Evolutionary conservation across 1,284 basidiomycete species (phyloP), one percentile per base, ranked within the genome.

Genomic region (Mycosarcoma mackinlayi): DNA sequence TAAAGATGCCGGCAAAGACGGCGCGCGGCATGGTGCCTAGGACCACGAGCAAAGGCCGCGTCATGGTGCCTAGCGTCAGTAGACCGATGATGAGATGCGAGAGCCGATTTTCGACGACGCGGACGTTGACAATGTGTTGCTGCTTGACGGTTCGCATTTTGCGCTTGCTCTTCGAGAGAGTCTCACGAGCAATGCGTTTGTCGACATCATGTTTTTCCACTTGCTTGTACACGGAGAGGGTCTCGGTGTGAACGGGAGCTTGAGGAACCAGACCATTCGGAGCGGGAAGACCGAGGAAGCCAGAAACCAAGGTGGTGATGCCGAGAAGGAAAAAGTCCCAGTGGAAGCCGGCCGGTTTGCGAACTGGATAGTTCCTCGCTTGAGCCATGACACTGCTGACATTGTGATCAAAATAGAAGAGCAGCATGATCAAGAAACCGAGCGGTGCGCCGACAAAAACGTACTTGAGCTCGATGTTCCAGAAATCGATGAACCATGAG

Each of bases 221-320:
- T 24, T 82, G 82, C 25, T 90, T 89, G 87, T 92, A 89, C 35
- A 95, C 87, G 16, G 91, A 86, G 0, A 98, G 87, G 7, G 92
- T 91, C 13, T 89, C 88, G 0, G 94, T 97, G 77, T 97, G 94
- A 23, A 96, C 91, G 0, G 94, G 95, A 1, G 95, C 94, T 84
- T 98, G 95, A 0, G 94, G 94, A 45, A 98, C 96, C 14, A 82
- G 68, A 2, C 94, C 94, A 77, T 98, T 97, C 0, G 94, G 94
- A 0, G 94, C 94, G 0, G 94, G 94, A 4, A 96, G 64, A 16
- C 94, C 94, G 3, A 98, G 86, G 18, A 98, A 85, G 0, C 93
- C 94, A 4, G 94, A 90, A 45, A 97, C 88, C 76, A 98, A 91
- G 0, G 94, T 97, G 0, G 92, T 94, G 64, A 95, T 86, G 4